phyloP scores from a whole-genome alignment of 139 green algal genomes.

The Desmodesmus armatus region DNA sequence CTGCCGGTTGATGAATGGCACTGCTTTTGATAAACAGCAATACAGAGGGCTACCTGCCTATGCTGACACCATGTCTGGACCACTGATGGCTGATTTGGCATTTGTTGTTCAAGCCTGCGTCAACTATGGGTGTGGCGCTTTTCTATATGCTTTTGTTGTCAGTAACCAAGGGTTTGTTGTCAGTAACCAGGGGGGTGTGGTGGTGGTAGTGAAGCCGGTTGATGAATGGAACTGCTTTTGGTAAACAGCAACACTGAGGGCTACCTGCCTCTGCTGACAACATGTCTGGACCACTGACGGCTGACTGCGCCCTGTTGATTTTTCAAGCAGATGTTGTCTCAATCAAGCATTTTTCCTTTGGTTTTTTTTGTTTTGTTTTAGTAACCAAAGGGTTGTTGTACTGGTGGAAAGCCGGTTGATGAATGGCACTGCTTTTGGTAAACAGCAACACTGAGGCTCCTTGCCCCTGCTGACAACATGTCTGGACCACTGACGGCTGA shows the following conservation, averaged over 20 bases:
- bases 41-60: too few species aligned
- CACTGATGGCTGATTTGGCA: constrained; percentile 9
- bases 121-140: too few species aligned
- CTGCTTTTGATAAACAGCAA: too few species aligned
- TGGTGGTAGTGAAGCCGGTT: neutral
- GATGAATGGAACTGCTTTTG: constrained; percentile 5
- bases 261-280: constrained; percentile 7
- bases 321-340: too few species aligned
- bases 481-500: constrained; percentile 39
- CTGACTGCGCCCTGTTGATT: too few species aligned
- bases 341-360: too few species aligned
- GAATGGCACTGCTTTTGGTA: constrained; percentile 18
- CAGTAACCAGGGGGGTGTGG: neutral
- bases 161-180: neutral
- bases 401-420: neutral
- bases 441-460: neutral
- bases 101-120: neutral
- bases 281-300: constrained; percentile 43
- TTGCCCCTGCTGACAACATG: constrained; percentile 24
- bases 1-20: too few species aligned
- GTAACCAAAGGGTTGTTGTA: neutral
- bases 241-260: constrained; percentile 19
- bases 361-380: neutral
- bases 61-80: constrained; percentile 28
- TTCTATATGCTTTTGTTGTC: neutral